Evolutionary conservation across 805 yeast species (phyloP).

Genomic region (Torulaspora franciscae): DNA sequence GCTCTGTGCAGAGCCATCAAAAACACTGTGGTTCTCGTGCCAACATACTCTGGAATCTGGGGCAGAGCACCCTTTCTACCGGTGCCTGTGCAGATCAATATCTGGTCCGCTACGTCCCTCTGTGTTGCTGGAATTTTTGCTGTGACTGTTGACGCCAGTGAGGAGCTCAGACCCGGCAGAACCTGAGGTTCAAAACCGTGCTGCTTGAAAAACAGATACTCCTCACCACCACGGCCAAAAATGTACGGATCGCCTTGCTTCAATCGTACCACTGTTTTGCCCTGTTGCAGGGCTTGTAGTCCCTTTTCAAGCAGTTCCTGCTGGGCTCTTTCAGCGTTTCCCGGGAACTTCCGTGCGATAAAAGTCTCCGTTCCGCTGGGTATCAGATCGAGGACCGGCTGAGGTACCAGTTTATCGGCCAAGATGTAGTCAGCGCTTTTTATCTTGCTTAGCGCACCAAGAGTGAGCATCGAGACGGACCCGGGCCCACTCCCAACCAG

Average conservation of each 20-base stretch:
- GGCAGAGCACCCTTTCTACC: conserved; percentile 86
- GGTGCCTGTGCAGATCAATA: conserved; percentile 89
- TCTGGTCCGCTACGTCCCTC: conserved; percentile 87
- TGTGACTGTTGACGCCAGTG: conserved; percentile 78
- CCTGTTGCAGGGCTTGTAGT: conserved; percentile 54
- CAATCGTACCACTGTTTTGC: conserved; percentile 76
- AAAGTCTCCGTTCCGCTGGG: conserved; percentile 70
- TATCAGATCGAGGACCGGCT: conserved; percentile 74
- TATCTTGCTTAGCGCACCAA: conserved; percentile 80
- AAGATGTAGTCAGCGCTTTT: conserved; percentile 75
- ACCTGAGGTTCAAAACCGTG: conserved; percentile 72
- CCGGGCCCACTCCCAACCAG: conserved; percentile 97
- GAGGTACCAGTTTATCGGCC: conserved; percentile 91
- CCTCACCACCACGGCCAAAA: conserved; percentile 96
- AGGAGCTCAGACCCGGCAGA: conserved; percentile 84
- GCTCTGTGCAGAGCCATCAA: conserved; percentile 85
- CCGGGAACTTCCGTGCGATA: conserved; percentile 93
- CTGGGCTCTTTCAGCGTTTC: conserved; percentile 93
- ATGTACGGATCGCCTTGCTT: conserved; percentile 97
- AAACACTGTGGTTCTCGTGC: conserved; percentile 75
- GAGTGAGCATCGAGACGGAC: conserved; percentile 68
- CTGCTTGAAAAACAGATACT: conserved; percentile 58
- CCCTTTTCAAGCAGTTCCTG: conserved; percentile 75
- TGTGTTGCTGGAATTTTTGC: conserved; percentile 89
- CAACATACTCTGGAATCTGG: conserved; percentile 64